Conservation (phyloP, 345 rosid species). For the Leavenworthia alabamica region DNA sequence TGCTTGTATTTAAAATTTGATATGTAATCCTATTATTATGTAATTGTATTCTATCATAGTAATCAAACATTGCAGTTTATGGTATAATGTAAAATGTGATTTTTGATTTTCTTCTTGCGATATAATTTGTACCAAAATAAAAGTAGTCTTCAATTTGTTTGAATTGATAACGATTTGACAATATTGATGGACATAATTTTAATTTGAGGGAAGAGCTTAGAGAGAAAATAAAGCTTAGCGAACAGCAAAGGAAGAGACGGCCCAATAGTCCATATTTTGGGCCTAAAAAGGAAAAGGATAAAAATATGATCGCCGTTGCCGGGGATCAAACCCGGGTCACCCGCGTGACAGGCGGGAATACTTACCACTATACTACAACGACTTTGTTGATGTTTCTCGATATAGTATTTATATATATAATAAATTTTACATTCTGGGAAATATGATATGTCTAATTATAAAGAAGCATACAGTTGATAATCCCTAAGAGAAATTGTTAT, state of each 20-base stretch:
- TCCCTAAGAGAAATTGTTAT: background rate
- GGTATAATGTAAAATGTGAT: background rate
- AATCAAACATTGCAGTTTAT: background rate
- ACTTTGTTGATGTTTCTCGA: background rate
- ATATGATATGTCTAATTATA: background rate
- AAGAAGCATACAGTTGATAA: background rate
- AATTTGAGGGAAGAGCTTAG: background rate
- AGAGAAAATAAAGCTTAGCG: background rate
- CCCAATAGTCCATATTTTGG: background rate
- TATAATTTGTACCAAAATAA: background rate
- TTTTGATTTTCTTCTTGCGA: background rate
- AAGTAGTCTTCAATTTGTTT: background rate
- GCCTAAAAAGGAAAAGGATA: background rate
- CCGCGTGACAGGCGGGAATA: constrained; percentile 98
- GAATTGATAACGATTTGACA: background rate
- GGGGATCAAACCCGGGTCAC: constrained; percentile 96
- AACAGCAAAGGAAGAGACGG: background rate
- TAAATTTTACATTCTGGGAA: too few relatives aligned
- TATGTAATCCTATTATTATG: background rate
- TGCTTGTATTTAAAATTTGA: constrained; percentile 2
- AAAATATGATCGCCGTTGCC: constrained; percentile 52
- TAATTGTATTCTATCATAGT: background rate
- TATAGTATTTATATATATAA: too few relatives aligned
- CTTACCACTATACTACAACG: constrained; percentile 50
- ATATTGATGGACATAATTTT: background rate